These are phyloP conservation scores for Cytospora mali DNA, from an alignment of 2,329 filamentous ascomycete species.

Conservation along the genomic window DNA sequence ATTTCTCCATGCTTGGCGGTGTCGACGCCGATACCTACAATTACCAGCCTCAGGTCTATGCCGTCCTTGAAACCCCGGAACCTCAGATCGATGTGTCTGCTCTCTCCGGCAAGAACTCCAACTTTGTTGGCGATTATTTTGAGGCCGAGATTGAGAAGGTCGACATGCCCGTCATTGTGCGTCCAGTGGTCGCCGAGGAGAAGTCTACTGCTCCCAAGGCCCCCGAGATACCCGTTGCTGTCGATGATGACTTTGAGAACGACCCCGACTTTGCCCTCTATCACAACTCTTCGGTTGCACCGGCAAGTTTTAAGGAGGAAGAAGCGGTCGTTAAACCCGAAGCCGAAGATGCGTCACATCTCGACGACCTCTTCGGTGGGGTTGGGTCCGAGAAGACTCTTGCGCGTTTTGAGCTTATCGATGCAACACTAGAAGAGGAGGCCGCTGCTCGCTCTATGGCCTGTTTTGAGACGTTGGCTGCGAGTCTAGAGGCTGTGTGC, in stretches of 20 bases:
- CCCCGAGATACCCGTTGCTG: conserved; percentile 34
- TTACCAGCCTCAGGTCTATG: conserved; percentile 73
- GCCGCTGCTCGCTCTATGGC: conserved; percentile 49
- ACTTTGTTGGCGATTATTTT: conserved; percentile 52
- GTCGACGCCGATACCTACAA: conserved; percentile 57
- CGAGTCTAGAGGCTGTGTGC: conserved; percentile 41
- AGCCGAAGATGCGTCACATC: conserved; percentile 43
- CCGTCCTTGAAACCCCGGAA: conserved; percentile 71
- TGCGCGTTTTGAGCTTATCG: conserved; percentile 65
- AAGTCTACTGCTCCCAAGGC: conserved; percentile 36
- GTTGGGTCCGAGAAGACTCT: conserved; percentile 66
- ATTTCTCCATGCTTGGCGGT: conserved; percentile 69
- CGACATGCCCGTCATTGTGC: conserved; percentile 57
- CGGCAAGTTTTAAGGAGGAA: conserved; percentile 31
- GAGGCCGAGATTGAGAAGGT: conserved; percentile 57
- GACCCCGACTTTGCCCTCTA: conserved; percentile 65
- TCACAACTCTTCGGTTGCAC: conserved; percentile 44
- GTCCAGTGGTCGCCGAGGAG: conserved; percentile 39
- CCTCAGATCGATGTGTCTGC: conserved; percentile 57
- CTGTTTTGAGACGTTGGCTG: conserved; percentile 53
- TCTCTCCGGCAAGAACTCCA: conserved; percentile 72
- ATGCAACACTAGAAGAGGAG: conserved; percentile 54
- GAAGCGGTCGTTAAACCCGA: conserved; percentile 44
- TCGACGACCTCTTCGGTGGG: conserved; percentile 53
- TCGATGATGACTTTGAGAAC: conserved; percentile 62